Evolutionary conservation across 768 basidiomycete genomes (phyloP).

Genomic region (Naganishia antarctica): DNA sequence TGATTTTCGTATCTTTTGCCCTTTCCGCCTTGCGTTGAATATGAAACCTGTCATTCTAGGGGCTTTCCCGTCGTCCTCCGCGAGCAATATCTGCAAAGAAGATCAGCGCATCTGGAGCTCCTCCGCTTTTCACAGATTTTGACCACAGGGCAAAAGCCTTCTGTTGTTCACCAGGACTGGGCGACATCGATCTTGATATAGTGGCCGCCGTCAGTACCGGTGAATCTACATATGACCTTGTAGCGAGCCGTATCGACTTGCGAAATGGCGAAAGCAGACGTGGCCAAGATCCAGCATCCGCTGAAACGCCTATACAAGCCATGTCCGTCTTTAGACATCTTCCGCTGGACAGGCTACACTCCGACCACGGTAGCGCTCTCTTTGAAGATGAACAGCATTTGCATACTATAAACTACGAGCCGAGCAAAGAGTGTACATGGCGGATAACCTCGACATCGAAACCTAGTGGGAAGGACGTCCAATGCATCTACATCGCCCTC

Average conservation of each 20-base stretch:
- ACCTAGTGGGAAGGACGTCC: neutral
- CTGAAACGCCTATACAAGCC: neutral
- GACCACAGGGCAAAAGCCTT: neutral
- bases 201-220: neutral
- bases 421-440: neutral
- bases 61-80: conserved; percentile 2
- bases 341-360: neutral
- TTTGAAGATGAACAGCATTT: conserved; percentile 11
- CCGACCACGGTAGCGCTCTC: neutral
- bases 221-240: neutral
- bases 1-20: neutral
- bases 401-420: neutral
- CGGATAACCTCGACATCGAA: conserved; percentile 2
- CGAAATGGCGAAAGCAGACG: neutral
- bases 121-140: too few species aligned
- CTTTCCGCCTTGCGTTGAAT: neutral
- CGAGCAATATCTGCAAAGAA: conserved; percentile 2
- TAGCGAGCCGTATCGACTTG: neutral
- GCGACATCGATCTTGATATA: neutral
- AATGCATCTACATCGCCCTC: neutral
- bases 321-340: neutral
- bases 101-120: neutral
- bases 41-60: neutral
- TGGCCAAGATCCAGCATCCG: neutral
- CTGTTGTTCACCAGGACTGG: neutral